Conservation (phyloP, 495 filamentous ascomycete species). For the Talaromyces proteolyticus region DNA sequence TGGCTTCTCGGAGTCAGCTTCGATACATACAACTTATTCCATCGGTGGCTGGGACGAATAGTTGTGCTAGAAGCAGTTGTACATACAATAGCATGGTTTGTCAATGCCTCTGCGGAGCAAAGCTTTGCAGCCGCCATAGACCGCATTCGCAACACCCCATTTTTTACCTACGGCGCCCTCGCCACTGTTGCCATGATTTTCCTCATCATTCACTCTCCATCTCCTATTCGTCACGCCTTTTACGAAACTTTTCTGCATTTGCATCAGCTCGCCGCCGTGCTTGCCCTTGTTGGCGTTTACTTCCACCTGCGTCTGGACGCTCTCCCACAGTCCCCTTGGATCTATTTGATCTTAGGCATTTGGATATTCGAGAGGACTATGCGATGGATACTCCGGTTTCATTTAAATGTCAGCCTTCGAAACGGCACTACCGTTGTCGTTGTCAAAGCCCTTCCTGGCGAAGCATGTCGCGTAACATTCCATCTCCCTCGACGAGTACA, state of each 20-base stretch:
- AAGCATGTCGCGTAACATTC: constrained; percentile 58
- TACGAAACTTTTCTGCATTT: constrained; percentile 82
- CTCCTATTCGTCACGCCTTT: constrained; percentile 77
- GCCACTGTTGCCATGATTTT: constrained; percentile 53
- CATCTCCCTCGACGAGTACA: constrained; percentile 70
- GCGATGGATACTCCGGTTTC: constrained; percentile 47
- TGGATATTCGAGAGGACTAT: constrained; percentile 61
- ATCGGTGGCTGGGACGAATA: constrained; percentile 92
- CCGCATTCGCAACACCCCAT: constrained; percentile 54
- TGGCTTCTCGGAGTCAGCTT: constrained; percentile 78
- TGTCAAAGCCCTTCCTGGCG: constrained; percentile 47
- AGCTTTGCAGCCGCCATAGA: constrained; percentile 47
- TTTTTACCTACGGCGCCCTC: constrained; percentile 47
- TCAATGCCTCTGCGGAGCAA: constrained; percentile 40
- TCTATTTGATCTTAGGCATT: constrained; percentile 52
- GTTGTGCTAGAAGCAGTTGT: constrained; percentile 69
- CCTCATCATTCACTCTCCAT: constrained; percentile 66
- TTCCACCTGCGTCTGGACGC: constrained; percentile 59
- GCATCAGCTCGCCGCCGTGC: constrained; percentile 63
- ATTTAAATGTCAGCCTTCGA: constrained; percentile 50
- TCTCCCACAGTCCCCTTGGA: constrained; percentile 56
- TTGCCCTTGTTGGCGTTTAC: constrained; percentile 62
- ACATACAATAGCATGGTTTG: constrained; percentile 67
- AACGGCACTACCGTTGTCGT: constrained; percentile 33
- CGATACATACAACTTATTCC: constrained; percentile 92